Percentiles rank a stretch among this genome's conserved stretches.
Conservation (phyloP, 768 basidiomycete genomes). For the Lactarius tabidus region DNA sequence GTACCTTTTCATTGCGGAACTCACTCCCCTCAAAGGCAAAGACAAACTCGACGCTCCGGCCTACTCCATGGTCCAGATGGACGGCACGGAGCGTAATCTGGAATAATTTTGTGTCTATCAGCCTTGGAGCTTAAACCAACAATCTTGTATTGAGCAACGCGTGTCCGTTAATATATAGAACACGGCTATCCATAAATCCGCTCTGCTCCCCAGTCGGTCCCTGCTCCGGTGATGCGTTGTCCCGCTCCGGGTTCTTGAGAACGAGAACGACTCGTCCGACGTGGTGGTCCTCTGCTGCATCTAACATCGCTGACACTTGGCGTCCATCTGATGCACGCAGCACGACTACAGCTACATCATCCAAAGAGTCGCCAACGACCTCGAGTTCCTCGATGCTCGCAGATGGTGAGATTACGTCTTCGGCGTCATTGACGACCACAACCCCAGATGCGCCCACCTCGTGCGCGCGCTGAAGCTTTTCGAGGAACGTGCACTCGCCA, state of each 20-base stretch:
- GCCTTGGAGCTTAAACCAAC: slow-evolving; percentile 41
- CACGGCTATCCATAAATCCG: slow-evolving; percentile 36
- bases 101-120: neutral
- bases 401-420: slow-evolving; percentile 60
- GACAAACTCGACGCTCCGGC: slow-evolving; percentile 80
- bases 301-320: slow-evolving; percentile 52
- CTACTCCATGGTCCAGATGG: slow-evolving; percentile 82
- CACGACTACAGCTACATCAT: slow-evolving; percentile 56
- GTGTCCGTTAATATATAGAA: slow-evolving; percentile 75
- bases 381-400: slow-evolving; percentile 52
- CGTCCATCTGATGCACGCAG: slow-evolving; percentile 51
- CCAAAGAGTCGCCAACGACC: slow-evolving; percentile 50
- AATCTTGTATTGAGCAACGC: slow-evolving; percentile 73
- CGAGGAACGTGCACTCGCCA: slow-evolving; percentile 84
- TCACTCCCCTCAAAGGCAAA: slow-evolving; percentile 68
- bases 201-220: slow-evolving; percentile 26
- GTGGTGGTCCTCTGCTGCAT: slow-evolving; percentile 44
- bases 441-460: slow-evolving; percentile 73
- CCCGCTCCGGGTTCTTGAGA: slow-evolving; percentile 35
- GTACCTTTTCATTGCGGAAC: slow-evolving; percentile 91
- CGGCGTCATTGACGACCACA: slow-evolving; percentile 66
- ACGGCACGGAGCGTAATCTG: slow-evolving; percentile 40
- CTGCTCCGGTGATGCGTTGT: slow-evolving; percentile 25
- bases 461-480: slow-evolving; percentile 71
- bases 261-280: slow-evolving; percentile 49